Conservation (phyloP, 108 stramenopile genomes). For the Fragilariopsis cylindrus region DNA sequence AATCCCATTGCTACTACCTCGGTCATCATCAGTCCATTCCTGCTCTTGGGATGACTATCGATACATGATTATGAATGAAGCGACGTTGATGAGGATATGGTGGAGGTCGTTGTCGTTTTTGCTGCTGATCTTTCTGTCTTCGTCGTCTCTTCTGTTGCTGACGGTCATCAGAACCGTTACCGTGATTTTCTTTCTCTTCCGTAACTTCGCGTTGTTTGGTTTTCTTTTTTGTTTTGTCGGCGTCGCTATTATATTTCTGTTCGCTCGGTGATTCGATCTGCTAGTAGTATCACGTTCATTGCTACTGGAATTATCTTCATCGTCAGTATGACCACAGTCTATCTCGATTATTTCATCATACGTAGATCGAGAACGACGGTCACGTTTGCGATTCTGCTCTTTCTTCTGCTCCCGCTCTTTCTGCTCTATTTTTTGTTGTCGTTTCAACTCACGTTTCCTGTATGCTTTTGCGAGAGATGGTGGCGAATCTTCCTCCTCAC, state of each 20-base stretch:
- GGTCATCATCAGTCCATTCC: not conserved
- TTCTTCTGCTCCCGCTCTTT: not conserved
- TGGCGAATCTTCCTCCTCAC: not conserved
- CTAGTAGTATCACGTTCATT: not conserved
- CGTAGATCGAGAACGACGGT: not conserved
- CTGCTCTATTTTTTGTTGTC: not conserved
- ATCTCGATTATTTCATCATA: not conserved
- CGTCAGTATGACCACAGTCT: not conserved
- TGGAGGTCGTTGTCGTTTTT: not conserved
- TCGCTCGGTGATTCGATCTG: not conserved
- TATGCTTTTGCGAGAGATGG: conserved; percentile 4
- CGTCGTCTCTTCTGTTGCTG: not conserved
- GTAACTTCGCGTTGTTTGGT: not conserved
- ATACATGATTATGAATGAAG: too few relatives aligned
- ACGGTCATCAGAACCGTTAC: not conserved
- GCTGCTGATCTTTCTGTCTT: not conserved
- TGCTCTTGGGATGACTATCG: not conserved
- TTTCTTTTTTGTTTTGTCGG: not conserved
- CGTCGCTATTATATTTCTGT: not conserved
- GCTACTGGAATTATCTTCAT: not conserved
- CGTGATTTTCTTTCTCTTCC: not conserved
- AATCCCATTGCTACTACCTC: not conserved
- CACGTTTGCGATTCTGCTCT: not conserved
- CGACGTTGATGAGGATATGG: not conserved
- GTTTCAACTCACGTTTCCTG: not conserved